Evolutionary conservation across 129 eudicot species (phyloP).

Genomic region (Deinandra increscens): DNA sequence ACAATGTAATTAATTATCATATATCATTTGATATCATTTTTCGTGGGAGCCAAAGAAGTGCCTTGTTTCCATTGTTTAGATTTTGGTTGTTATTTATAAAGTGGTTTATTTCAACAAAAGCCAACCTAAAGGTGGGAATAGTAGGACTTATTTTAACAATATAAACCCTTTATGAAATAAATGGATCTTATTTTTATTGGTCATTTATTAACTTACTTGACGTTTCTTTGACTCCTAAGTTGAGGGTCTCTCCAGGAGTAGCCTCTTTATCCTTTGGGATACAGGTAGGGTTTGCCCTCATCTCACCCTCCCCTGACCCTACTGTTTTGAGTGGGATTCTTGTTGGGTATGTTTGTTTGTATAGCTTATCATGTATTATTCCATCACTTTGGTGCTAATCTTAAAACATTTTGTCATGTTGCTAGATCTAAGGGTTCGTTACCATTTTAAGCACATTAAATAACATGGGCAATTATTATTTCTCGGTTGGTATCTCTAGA

Average conservation of each 20-base stretch:
- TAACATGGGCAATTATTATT: background rate
- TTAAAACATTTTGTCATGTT: constrained; percentile 2
- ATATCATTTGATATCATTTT: background rate
- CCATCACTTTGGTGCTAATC: background rate
- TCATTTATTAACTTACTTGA: background rate
- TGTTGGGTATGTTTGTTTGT: too few relatives aligned
- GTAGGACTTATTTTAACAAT: background rate
- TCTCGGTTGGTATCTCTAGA: background rate
- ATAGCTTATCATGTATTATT: background rate
- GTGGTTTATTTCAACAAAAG: background rate
- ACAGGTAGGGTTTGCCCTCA: too few relatives aligned
- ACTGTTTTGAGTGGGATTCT: too few relatives aligned
- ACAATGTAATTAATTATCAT: background rate
- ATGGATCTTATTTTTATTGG: background rate
- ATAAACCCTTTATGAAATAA: background rate
- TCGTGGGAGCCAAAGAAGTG: background rate
- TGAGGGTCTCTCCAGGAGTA: too few relatives aligned
- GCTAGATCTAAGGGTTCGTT: background rate
- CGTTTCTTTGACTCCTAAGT: background rate
- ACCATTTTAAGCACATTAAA: constrained; percentile 3
- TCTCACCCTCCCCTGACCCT: too few relatives aligned
- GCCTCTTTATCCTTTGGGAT: too few relatives aligned
- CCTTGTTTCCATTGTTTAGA: background rate
- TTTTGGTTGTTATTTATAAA: background rate
- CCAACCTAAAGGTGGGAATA: background rate